These are phyloP conservation scores for Colletotrichum sp. DNA, from an alignment of 2,329 filamentous ascomycete species.

Conservation along the genomic window DNA sequence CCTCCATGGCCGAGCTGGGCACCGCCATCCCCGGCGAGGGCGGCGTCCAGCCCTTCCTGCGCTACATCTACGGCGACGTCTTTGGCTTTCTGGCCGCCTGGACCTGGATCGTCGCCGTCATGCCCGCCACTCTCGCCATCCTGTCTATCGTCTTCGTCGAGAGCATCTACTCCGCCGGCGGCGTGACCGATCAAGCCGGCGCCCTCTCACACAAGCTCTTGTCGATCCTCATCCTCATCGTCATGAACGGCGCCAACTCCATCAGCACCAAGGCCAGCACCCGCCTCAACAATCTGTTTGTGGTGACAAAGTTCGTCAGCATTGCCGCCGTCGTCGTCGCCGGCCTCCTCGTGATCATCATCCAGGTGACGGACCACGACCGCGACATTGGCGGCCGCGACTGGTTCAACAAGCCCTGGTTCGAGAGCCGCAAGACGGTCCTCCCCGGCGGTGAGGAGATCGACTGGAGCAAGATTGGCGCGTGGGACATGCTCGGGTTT, in stretches of 20 bases:
- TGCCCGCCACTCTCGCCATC: slow-evolving; percentile 68
- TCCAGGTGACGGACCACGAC: slow-evolving; percentile 41
- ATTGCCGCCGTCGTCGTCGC: slow-evolving; percentile 54
- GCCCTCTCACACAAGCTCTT: slow-evolving; percentile 54
- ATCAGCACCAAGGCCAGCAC: slow-evolving; percentile 61
- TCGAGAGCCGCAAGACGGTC: slow-evolving; percentile 51
- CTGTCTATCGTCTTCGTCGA: slow-evolving; percentile 68
- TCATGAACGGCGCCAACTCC: slow-evolving; percentile 56
- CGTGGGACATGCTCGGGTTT: slow-evolving; percentile 65
- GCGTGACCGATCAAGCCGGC: slow-evolving; percentile 47
- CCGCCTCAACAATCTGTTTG: slow-evolving; percentile 59
- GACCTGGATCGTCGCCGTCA: slow-evolving; percentile 69
- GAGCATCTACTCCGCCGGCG: slow-evolving; percentile 58
- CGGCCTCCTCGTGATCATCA: slow-evolving; percentile 48
- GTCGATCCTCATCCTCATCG: slow-evolving; percentile 49
- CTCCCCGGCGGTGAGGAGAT: slow-evolving; percentile 53
- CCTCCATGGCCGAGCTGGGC: slow-evolving; percentile 66
- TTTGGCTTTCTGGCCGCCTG: slow-evolving; percentile 68
- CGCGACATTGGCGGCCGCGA: slow-evolving; percentile 49
- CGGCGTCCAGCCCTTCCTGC: slow-evolving; percentile 66
- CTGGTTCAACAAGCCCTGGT: slow-evolving; percentile 60
- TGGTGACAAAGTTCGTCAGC: slow-evolving; percentile 55
- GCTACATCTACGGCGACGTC: slow-evolving; percentile 63
- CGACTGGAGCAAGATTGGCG: slow-evolving; percentile 50
- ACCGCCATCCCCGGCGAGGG: slow-evolving; percentile 67